A percentile compares a stretch with the other conserved stretches of the same genome.
phyloP scores from a whole-genome alignment of 768 basidiomycete species.

The Rickenella mellea region DNA sequence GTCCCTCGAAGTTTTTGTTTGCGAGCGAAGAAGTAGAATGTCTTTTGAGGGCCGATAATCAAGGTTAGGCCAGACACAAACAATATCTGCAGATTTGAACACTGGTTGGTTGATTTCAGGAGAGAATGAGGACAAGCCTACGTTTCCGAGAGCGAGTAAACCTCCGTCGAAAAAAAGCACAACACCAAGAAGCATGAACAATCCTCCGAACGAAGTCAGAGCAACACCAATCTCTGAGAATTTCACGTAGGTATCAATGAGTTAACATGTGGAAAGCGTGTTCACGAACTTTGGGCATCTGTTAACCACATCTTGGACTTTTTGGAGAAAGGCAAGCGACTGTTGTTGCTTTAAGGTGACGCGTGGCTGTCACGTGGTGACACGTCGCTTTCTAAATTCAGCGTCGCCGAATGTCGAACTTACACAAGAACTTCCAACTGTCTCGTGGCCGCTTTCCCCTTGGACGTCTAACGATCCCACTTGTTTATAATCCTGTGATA shows the following conservation, averaged over 20 bases:
- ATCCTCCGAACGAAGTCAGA: constrained; percentile 86
- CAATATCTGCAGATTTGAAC: constrained; percentile 52
- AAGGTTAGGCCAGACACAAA: constrained; percentile 92
- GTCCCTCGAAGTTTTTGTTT: constrained; percentile 92
- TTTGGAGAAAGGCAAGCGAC: no score
- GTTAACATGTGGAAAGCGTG: background rate
- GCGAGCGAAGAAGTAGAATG: constrained; percentile 95
- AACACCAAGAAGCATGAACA: constrained; percentile 95
- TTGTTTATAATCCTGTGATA: no score
- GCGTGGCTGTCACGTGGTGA: no score
- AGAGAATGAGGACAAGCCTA: constrained; percentile 26
- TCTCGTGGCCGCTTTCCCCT: no score
- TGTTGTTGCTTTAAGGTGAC: no score
- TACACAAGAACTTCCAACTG: no score
- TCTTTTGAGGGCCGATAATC: constrained; percentile 95
- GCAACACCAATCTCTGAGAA: constrained; percentile 90
- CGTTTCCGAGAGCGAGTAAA: constrained; percentile 93
- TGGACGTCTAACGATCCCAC: no score
- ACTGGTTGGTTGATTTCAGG: constrained; percentile 2
- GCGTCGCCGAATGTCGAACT: no score
- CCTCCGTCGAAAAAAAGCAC: constrained; percentile 96
- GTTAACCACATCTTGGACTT: constrained; percentile 39
- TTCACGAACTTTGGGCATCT: constrained; percentile 36
- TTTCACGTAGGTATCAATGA: background rate
- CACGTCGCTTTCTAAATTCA: no score